phyloP scores from a whole-genome alignment of 371 early-diverging fungal species.

The Batkoa obscura region DNA sequence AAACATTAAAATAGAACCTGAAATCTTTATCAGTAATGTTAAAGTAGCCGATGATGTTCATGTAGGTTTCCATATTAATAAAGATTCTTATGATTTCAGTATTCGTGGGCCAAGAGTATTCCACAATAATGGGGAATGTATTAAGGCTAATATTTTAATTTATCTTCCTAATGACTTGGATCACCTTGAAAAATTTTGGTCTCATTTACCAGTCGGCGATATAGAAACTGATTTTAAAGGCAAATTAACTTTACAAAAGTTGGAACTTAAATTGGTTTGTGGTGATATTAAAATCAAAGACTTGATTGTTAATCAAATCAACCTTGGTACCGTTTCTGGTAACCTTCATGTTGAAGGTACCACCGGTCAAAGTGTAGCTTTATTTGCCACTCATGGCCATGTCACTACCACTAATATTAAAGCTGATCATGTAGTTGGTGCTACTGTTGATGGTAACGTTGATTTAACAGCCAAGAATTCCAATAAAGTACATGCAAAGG shows the following conservation, averaged over 20 bases:
- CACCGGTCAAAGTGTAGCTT: neutral
- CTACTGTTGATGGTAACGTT: slow-evolving; percentile 3
- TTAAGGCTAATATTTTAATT: neutral
- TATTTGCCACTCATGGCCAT: neutral
- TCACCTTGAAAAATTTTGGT: neutral
- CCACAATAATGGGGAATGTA: neutral
- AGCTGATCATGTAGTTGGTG: neutral
- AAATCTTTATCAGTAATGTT: slow-evolving; percentile 4
- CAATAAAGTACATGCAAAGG: neutral
- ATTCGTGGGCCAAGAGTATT: neutral
- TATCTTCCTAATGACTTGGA: slow-evolving; percentile 3
- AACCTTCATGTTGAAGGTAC: neutral
- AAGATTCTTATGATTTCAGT: neutral
- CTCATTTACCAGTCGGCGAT: neutral
- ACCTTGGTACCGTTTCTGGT: neutral
- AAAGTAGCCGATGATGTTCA: neutral
- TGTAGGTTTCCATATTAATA: neutral
- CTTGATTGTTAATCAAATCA: neutral
- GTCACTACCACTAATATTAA: neutral
- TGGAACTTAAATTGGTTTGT: neutral
- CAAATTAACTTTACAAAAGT: neutral
- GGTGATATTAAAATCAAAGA: neutral
- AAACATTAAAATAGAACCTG: slow-evolving; percentile 1
- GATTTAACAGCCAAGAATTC: neutral
- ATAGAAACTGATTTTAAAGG: neutral